These are phyloP conservation scores for Malus hybrid DNA, from an alignment of 331 rosid species.

Conservation along the genomic window DNA sequence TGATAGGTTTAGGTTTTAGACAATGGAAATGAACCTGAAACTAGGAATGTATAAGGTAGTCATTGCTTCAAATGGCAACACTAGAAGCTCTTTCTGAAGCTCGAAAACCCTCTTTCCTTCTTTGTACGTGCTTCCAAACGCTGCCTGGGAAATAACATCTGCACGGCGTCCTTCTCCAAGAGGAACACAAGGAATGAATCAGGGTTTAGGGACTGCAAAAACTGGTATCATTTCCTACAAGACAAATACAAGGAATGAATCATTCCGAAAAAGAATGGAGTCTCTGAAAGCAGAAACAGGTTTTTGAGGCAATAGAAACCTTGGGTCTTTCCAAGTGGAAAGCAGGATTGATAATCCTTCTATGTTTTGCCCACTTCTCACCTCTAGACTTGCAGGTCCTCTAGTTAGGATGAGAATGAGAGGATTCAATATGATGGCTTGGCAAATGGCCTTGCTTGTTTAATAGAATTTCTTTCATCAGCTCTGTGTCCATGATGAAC, in stretches of 20 bases:
- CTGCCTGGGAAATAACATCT: slow-evolving; percentile 36
- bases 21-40: slow-evolving; percentile 27
- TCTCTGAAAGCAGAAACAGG: background rate
- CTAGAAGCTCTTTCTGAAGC: slow-evolving; percentile 35
- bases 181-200: background rate
- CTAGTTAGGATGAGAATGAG: slow-evolving; percentile 29
- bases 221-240: slow-evolving; percentile 38
- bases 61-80: slow-evolving; percentile 44
- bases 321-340: slow-evolving; percentile 41
- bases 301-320: slow-evolving; percentile 19
- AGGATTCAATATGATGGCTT: slow-evolving; percentile 39
- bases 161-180: slow-evolving; percentile 27
- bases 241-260: background rate
- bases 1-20: background rate
- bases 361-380: slow-evolving; percentile 35
- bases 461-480: slow-evolving; percentile 33
- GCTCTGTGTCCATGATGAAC: slow-evolving; percentile 30
- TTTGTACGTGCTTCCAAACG: slow-evolving; percentile 39
- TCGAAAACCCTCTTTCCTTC: slow-evolving; percentile 41
- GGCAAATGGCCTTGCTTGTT: slow-evolving; percentile 38
- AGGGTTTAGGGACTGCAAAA: slow-evolving; percentile 3
- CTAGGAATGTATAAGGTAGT: slow-evolving; percentile 37
- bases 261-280: background rate
- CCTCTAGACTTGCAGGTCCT: slow-evolving; percentile 38
- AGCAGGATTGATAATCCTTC: slow-evolving; percentile 41